These are phyloP conservation scores for Magnolia changhungtana DNA, from an alignment of 164 flowering plant genomes.

Conservation along the genomic window DNA sequence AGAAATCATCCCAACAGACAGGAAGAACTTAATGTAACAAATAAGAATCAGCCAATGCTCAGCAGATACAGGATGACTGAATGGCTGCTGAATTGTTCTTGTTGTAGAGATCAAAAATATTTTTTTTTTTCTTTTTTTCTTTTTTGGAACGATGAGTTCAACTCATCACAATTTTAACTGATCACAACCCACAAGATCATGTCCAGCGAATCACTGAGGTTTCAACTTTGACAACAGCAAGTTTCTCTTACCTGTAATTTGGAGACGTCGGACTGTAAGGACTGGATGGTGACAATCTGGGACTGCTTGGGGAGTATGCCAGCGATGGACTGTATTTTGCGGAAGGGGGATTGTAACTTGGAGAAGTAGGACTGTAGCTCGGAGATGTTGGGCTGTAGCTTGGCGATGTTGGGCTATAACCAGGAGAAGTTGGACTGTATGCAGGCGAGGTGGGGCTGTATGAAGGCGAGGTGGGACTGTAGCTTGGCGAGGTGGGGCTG, in stretches of 20 bases:
- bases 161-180: not conserved
- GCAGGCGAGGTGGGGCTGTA: constrained; percentile 95
- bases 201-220: not conserved
- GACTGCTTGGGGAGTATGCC: constrained; percentile 92
- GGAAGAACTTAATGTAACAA: not conserved
- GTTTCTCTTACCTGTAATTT: constrained; percentile 64
- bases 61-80: not conserved
- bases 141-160: not conserved
- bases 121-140: not conserved
- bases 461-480: constrained; percentile 90
- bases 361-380: constrained; percentile 74
- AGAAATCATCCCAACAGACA: not conserved
- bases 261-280: constrained; percentile 93
- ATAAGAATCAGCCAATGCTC: not conserved
- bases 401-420: constrained; percentile 84
- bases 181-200: not conserved
- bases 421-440: constrained; percentile 87
- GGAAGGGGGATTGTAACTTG: constrained; percentile 71
- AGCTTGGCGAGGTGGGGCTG: constrained; percentile 91
- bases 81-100: not conserved
- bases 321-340: constrained; percentile 54
- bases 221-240: not conserved
- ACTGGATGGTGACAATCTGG: constrained; percentile 76
- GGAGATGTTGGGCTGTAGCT: constrained; percentile 85
- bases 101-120: not conserved